These are phyloP conservation scores for Tilletiopsis washingtonensis DNA, from an alignment of 1,284 basidiomycete genomes.

Conservation along the genomic window DNA sequence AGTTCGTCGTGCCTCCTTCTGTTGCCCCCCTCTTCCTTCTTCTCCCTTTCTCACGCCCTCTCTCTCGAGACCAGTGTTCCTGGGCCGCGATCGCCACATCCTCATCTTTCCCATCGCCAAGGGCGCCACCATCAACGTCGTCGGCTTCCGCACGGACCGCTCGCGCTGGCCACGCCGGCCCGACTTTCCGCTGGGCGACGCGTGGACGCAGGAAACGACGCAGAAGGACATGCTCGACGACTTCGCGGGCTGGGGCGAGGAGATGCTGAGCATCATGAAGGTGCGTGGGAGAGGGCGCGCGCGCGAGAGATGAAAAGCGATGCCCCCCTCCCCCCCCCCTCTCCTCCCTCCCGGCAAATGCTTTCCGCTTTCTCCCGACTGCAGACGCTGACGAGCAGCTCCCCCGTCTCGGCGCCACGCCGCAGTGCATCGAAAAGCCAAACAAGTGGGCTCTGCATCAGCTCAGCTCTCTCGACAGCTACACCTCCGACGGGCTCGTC, in stretches of 20 bases:
- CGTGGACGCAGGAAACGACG: constrained; percentile 54
- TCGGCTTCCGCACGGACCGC: constrained; percentile 53
- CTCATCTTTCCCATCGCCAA: constrained; percentile 56
- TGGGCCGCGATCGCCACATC: constrained; percentile 50
- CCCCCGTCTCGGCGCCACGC: too few relatives aligned
- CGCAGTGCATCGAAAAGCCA: constrained; percentile 53
- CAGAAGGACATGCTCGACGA: constrained; percentile 52
- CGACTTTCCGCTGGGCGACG: constrained; percentile 19
- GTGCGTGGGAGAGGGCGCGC: too few relatives aligned
- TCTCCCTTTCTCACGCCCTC: too few relatives aligned
- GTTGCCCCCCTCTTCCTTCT: too few relatives aligned
- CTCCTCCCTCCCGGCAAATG: neutral
- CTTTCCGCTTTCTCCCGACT: neutral
- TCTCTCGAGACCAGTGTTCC: too few relatives aligned
- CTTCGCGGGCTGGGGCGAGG: constrained; percentile 54
- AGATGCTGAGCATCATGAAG: constrained; percentile 50
- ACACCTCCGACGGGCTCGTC: constrained; percentile 53
- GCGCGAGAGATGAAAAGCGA: constrained; percentile 4
- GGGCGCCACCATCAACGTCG: constrained; percentile 54
- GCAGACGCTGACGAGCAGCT: constrained; percentile 10
- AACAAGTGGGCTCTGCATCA: constrained; percentile 60
- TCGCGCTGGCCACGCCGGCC: constrained; percentile 47
- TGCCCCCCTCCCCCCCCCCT: neutral
- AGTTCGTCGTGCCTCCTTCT: constrained; percentile 44
- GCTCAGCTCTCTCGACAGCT: constrained; percentile 53